phyloP scores from a whole-genome alignment of 2,329 filamentous ascomycete genomes.

The Leptodontidium sp. region DNA sequence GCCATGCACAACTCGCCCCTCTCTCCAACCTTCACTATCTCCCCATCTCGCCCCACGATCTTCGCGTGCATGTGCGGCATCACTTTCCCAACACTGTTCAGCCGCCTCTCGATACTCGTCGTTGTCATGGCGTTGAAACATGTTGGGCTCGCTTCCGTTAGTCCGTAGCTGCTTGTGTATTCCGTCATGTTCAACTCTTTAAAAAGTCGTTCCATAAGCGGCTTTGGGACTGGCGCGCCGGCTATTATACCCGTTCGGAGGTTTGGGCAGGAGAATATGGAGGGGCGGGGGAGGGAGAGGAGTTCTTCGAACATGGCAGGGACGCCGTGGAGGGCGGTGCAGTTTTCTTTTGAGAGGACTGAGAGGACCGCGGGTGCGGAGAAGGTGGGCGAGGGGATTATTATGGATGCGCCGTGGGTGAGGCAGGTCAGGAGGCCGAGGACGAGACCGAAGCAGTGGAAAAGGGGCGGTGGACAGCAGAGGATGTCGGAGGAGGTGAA shows the following conservation, averaged over 20 bases:
- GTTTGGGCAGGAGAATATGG: conserved; percentile 49
- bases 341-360: conserved; percentile 71
- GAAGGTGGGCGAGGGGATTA: conserved; percentile 80
- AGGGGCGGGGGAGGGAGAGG: conserved; percentile 39
- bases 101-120: conserved; percentile 6
- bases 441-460: conserved; percentile 85
- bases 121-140: conserved; percentile 75
- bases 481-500: conserved; percentile 72
- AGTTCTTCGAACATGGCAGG: conserved; percentile 69
- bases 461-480: conserved; percentile 84
- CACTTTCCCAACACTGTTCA: conserved; percentile 72
- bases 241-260: conserved; percentile 82
- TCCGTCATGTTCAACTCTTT: conserved; percentile 75
- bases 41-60: conserved; percentile 66
- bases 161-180: conserved; percentile 59
- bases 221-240: conserved; percentile 77
- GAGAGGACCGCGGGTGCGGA: conserved; percentile 71
- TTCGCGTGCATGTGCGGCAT: conserved; percentile 82
- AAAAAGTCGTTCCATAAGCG: conserved; percentile 78
- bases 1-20: conserved; percentile 80
- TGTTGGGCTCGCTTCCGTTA: conserved; percentile 82
- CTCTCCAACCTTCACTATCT: conserved; percentile 71
- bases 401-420: conserved; percentile 78
- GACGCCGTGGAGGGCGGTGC: conserved; percentile 81
- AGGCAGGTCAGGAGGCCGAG: conserved; percentile 77